Percentiles rank a stretch among this genome's conserved stretches.
These are phyloP conservation scores for Simmondsia chinensis DNA, from an alignment of 148 eudicot genomes.

Conservation along the genomic window DNA sequence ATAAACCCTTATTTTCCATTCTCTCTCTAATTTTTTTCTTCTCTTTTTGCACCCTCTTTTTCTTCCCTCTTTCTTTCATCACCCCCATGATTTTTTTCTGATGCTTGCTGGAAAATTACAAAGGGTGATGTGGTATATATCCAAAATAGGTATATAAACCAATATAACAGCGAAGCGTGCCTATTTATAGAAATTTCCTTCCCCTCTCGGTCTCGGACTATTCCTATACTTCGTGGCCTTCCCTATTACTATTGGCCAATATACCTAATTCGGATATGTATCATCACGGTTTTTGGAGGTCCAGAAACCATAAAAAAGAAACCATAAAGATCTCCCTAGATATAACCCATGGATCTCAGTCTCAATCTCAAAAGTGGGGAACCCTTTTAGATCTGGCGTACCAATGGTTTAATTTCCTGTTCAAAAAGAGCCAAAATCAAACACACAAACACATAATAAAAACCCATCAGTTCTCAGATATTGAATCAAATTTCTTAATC, in stretches of 20 bases:
- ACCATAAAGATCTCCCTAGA: constrained; percentile 1
- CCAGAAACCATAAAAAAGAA: no score
- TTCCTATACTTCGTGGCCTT: no score
- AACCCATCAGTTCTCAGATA: constrained; percentile 52
- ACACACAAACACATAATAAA: constrained; percentile 25
- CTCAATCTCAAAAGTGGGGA: constrained; percentile 23
- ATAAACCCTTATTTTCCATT: neutral
- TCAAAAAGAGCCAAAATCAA: constrained; percentile 24
- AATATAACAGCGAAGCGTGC: no score
- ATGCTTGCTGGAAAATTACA: neutral
- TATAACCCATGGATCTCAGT: constrained; percentile 30
- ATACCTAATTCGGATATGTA: no score
- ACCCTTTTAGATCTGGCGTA: constrained; percentile 42
- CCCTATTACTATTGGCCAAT: no score
- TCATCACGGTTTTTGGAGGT: no score
- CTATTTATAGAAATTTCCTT: no score
- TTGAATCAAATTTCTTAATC: neutral
- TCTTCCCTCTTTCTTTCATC: neutral
- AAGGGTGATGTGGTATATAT: no score
- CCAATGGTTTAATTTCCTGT: constrained; percentile 64
- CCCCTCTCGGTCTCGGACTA: no score
- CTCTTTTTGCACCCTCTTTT: neutral
- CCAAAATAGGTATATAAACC: no score
- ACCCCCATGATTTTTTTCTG: neutral
- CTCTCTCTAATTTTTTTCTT: constrained; percentile 1